These are phyloP conservation scores for Sarocladium strictum DNA, from an alignment of 2,329 filamentous ascomycete genomes.

Conservation along the genomic window DNA sequence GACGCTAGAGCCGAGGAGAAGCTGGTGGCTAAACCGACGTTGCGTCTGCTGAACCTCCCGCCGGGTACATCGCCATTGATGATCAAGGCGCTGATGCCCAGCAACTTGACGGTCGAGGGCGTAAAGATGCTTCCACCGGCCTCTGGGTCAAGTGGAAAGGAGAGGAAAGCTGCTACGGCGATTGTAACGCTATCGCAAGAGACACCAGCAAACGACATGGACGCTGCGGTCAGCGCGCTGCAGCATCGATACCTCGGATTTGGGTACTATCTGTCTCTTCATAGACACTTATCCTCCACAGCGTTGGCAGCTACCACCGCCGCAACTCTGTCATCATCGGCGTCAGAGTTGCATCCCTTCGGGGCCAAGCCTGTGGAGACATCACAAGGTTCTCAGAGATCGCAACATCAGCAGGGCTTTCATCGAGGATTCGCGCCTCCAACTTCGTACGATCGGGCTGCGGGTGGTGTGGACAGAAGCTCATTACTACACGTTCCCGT, in stretches of 20 bases:
- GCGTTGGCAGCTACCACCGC: constrained; percentile 38
- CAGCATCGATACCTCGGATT: constrained; percentile 82
- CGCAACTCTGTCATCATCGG: constrained; percentile 25
- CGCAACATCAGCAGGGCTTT: constrained; percentile 35
- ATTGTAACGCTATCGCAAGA: constrained; percentile 78
- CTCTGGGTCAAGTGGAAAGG: constrained; percentile 41
- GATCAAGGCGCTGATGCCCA: constrained; percentile 53
- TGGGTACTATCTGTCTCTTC: constrained; percentile 74
- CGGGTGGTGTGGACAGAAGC: constrained; percentile 36
- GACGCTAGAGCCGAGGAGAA: constrained; percentile 46
- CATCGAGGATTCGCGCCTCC: constrained; percentile 70
- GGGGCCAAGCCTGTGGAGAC: constrained; percentile 64
- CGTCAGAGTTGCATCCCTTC: constrained; percentile 59
- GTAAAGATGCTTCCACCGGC: constrained; percentile 62
- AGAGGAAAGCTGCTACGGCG: constrained; percentile 67
- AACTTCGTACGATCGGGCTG: constrained; percentile 51
- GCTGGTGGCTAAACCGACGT: constrained; percentile 55
- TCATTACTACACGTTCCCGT: constrained; percentile 63
- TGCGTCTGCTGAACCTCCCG: constrained; percentile 55
- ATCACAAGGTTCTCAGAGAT: constrained; percentile 26
- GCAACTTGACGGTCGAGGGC: constrained; percentile 60
- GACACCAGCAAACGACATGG: constrained; percentile 77
- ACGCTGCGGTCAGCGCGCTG: constrained; percentile 68
- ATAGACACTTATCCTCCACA: constrained; percentile 76
- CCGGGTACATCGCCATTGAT: constrained; percentile 53